Evolutionary conservation across 2,329 filamentous ascomycete species (phyloP).

Genomic region (Dothistroma septosporum): DNA sequence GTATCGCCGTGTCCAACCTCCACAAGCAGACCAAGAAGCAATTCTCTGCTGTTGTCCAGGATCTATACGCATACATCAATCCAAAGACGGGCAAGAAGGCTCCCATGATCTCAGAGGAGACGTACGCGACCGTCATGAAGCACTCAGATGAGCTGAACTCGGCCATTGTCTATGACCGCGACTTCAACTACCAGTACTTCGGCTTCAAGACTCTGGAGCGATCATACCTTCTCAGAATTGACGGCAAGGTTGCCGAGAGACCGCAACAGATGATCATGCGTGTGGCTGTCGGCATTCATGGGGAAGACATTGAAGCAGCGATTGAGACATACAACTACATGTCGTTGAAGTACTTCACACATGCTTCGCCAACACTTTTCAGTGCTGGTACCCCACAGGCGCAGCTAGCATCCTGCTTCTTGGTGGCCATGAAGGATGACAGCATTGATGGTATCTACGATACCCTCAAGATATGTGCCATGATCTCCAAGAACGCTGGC

Average conservation of each 20-base stretch:
- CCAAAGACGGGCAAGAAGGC: constrained; percentile 78
- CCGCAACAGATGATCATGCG: constrained; percentile 99
- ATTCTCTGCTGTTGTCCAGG: constrained; percentile 90
- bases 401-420: constrained; percentile 96
- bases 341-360: constrained; percentile 98
- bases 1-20: constrained; percentile 97
- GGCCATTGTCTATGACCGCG: constrained; percentile 96
- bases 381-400: constrained; percentile 93
- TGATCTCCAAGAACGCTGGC: constrained; percentile 99
- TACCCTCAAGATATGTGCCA: constrained; percentile 96
- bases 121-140: constrained; percentile 89
- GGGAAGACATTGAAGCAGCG: constrained; percentile 87
- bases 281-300: constrained; percentile 94
- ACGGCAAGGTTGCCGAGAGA: constrained; percentile 93
- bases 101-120: constrained; percentile 91
- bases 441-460: constrained; percentile 99
- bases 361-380: constrained; percentile 96
- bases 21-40: constrained; percentile 99
- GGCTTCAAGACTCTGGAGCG: constrained; percentile 99
- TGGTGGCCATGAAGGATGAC: constrained; percentile 99
- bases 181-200: constrained; percentile 99
- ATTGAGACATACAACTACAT: constrained; percentile 98
- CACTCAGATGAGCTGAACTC: constrained; percentile 97
- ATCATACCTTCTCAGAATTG: constrained; percentile 91
- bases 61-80: constrained; percentile 95